phyloP scores from a whole-genome alignment of 768 basidiomycete genomes.

The Cystofilobasidium capitatum region DNA sequence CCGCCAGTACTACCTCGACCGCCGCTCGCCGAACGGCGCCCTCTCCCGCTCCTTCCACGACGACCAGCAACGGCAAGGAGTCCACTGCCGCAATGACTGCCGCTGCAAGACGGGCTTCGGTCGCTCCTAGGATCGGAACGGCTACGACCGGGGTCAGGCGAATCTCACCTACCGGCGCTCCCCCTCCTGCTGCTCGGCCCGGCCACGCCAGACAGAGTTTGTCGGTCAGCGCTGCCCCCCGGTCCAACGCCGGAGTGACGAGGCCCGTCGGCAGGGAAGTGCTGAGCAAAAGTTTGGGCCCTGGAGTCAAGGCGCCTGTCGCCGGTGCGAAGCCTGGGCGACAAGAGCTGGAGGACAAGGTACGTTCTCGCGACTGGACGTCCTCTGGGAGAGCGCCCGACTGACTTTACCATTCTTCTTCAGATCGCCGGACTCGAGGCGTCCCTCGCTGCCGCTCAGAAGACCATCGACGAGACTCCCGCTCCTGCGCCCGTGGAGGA shows the following conservation, averaged over 20 bases:
- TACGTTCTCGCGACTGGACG: background rate
- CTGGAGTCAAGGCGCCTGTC: background rate
- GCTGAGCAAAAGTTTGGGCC: constrained; percentile 5
- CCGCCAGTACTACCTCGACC: background rate
- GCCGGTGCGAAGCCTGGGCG: constrained; percentile 2
- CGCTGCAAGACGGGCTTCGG: constrained; percentile 4
- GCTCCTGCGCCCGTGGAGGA: background rate
- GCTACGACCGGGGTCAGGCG: background rate
- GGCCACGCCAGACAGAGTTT: constrained; percentile 3
- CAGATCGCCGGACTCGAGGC: constrained; percentile 16
- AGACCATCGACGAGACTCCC: constrained; percentile 3
- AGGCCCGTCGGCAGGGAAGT: background rate
- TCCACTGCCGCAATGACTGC: background rate
- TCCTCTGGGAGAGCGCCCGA: background rate
- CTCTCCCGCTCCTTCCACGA: constrained; percentile 6
- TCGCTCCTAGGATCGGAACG: constrained; percentile 3
- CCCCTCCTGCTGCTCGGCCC: background rate
- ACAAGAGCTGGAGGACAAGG: constrained; percentile 24
- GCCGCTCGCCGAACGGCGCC: constrained; percentile 1
- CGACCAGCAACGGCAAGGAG: background rate
- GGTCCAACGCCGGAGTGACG: background rate
- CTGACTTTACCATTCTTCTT: background rate
- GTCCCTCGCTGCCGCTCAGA: constrained; percentile 3
- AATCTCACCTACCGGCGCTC: constrained; percentile 5
- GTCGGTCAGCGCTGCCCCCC: background rate